These are phyloP conservation scores for Microcos paniculata DNA, from an alignment of 345 rosid species.

Conservation along the genomic window DNA sequence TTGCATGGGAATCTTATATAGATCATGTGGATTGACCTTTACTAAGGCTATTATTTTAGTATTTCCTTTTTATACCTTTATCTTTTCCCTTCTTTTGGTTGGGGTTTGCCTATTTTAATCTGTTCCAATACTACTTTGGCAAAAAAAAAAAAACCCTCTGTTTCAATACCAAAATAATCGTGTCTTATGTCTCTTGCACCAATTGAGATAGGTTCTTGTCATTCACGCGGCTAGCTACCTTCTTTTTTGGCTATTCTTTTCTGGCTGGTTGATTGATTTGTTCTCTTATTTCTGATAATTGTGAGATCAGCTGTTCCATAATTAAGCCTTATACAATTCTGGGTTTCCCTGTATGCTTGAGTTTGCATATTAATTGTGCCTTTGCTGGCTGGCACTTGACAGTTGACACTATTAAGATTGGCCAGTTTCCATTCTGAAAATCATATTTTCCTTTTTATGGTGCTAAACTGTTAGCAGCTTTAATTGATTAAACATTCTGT, in stretches of 20 bases:
- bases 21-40: slow-evolving; percentile 22
- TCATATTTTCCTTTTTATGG: background rate
- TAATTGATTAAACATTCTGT: background rate
- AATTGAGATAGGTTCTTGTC: background rate
- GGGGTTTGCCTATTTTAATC: background rate
- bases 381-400: too few relatives aligned
- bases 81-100: background rate
- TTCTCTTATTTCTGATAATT: slow-evolving; percentile 3
- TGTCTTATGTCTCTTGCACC: background rate
- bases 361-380: background rate
- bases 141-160: too few relatives aligned
- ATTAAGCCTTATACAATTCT: background rate
- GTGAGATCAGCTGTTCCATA: background rate
- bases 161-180: background rate
- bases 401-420: background rate
- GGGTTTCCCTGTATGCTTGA: slow-evolving; percentile 5
- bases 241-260: background rate
- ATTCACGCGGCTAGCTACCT: background rate
- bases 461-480: background rate
- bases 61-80: background rate
- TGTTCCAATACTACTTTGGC: background rate
- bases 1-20: slow-evolving; percentile 8
- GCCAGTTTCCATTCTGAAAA: slow-evolving; percentile 3
- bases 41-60: slow-evolving; percentile 14
- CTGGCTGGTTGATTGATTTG: background rate